Conservation (phyloP, 2,329 filamentous ascomycete species). For the Aspergillus puulaauensis region DNA sequence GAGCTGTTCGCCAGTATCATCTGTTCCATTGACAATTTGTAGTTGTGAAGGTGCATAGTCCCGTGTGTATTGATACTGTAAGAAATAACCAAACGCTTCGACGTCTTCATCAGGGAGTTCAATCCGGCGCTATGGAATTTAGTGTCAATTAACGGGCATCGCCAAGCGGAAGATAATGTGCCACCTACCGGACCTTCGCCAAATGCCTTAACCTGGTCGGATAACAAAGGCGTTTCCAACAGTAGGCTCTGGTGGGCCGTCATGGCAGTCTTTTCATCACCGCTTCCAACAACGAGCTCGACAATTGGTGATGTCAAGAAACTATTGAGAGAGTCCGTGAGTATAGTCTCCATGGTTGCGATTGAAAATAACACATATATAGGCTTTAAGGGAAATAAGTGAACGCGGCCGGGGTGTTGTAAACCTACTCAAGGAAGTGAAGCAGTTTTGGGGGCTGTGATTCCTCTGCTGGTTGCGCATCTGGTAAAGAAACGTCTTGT, state of each 20-base stretch:
- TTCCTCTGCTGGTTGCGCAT: constrained; percentile 20
- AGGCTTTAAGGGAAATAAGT: not conserved
- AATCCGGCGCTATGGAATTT: constrained; percentile 59
- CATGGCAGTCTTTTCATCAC: constrained; percentile 61
- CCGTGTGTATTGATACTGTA: constrained; percentile 80
- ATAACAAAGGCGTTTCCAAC: constrained; percentile 71
- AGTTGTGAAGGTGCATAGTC: constrained; percentile 65
- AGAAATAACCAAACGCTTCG: constrained; percentile 73
- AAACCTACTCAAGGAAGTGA: constrained; percentile 33
- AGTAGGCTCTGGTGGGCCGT: constrained; percentile 80
- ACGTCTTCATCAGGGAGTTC: constrained; percentile 67
- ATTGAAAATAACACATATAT: not conserved
- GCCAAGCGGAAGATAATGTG: not conserved
- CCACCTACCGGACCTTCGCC: constrained; percentile 59
- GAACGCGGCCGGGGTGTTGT: not conserved
- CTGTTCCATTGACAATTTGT: constrained; percentile 62
- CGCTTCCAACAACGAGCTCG: constrained; percentile 64
- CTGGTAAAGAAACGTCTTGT: constrained; percentile 22
- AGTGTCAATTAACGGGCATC: not conserved
- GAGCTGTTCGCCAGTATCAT: constrained; percentile 78
- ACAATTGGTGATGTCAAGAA: constrained; percentile 71
- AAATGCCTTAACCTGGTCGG: constrained; percentile 62
- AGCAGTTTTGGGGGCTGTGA: constrained; percentile 17
- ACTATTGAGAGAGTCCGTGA: constrained; percentile 15
- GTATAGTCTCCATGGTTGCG: not conserved